Evolutionary conservation across 1,139 yeast species (phyloP).

Genomic region (Geotrichum histeridarum): DNA sequence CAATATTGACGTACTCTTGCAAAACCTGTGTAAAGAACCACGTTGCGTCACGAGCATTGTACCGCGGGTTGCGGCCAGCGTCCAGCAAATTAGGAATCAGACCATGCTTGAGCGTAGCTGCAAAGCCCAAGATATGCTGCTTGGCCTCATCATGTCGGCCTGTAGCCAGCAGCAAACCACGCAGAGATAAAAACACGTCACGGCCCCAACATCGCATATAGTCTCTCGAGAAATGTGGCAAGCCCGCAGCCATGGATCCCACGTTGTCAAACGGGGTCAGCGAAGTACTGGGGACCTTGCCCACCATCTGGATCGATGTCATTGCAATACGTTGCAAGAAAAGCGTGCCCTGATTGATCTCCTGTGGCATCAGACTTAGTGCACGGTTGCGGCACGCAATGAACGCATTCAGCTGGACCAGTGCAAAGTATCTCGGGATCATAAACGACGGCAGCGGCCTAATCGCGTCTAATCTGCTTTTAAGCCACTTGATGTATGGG

Average conservation of each 20-base stretch:
- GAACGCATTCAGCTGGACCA: slow-evolving; percentile 73
- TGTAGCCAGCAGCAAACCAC: slow-evolving; percentile 75
- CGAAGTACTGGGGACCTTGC: slow-evolving; percentile 68
- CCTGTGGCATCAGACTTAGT: slow-evolving; percentile 49
- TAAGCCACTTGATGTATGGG: slow-evolving; percentile 64
- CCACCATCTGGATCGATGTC: slow-evolving; percentile 85
- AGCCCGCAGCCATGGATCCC: slow-evolving; percentile 89
- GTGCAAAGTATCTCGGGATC: slow-evolving; percentile 80
- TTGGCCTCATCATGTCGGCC: slow-evolving; percentile 78
- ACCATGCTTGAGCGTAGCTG: slow-evolving; percentile 89
- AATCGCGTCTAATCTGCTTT: slow-evolving; percentile 58
- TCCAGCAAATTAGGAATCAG: slow-evolving; percentile 88
- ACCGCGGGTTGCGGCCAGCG: slow-evolving; percentile 89
- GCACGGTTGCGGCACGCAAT: slow-evolving; percentile 72
- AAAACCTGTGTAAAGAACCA: slow-evolving; percentile 89
- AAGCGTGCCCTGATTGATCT: slow-evolving; percentile 58
- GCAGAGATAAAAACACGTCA: slow-evolving; percentile 81
- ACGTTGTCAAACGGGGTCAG: slow-evolving; percentile 55
- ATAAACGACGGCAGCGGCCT: slow-evolving; percentile 68
- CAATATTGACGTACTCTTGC: slow-evolving; percentile 69
- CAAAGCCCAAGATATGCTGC: slow-evolving; percentile 78
- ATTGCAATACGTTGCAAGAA: slow-evolving; percentile 77
- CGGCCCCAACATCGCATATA: slow-evolving; percentile 99
- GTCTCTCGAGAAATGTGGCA: slow-evolving; percentile 86
- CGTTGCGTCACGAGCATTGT: slow-evolving; percentile 94